These are phyloP conservation scores for Saccharomyces paradoxus DNA, from an alignment of 805 yeast species.

Conservation along the genomic window DNA sequence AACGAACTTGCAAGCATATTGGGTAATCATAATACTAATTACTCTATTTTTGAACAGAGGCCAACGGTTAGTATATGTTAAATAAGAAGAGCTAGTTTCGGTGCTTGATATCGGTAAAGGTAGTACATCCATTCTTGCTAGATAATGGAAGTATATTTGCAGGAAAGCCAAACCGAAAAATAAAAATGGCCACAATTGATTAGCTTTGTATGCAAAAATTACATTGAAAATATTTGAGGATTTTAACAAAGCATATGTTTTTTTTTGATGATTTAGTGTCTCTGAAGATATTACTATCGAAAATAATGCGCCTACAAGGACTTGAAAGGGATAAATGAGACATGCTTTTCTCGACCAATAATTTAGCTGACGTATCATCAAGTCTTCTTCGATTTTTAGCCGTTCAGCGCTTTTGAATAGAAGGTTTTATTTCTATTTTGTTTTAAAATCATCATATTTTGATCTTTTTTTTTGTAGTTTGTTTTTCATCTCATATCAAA, in stretches of 20 bases:
- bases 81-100: neutral
- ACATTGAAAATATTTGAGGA: constrained; percentile 26
- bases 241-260: constrained; percentile 17
- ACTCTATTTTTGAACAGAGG: neutral
- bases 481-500: neutral
- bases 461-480: neutral
- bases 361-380: neutral
- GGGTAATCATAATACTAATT: constrained; percentile 7
- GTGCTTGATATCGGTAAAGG: neutral
- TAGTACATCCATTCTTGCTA: neutral
- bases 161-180: constrained; percentile 18
- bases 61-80: neutral
- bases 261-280: constrained; percentile 13
- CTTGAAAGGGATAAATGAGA: constrained; percentile 13
- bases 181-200: constrained; percentile 21
- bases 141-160: constrained; percentile 9
- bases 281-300: constrained; percentile 13
- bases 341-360: constrained; percentile 2
- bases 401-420: neutral
- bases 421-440: neutral
- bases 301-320: constrained; percentile 15
- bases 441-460: neutral
- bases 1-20: constrained; percentile 20
- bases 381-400: neutral
- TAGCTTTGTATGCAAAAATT: constrained; percentile 33